phyloP scores from a whole-genome alignment of 441 rosid species.

The Erysimum cheiri region DNA sequence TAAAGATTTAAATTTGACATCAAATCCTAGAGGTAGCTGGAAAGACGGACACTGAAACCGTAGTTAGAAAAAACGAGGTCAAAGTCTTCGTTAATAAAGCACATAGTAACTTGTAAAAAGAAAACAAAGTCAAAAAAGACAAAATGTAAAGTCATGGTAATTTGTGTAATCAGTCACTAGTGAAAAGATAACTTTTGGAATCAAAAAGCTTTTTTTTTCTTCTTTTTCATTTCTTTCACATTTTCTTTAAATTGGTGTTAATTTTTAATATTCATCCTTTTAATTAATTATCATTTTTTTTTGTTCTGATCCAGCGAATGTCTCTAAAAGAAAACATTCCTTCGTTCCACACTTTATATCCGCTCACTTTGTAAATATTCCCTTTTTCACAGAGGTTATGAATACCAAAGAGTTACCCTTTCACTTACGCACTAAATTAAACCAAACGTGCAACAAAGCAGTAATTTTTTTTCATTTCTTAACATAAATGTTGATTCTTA shows the following conservation, averaged over 20 bases:
- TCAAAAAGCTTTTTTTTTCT: slow-evolving; percentile 4
- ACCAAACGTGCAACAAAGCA: slow-evolving; percentile 27
- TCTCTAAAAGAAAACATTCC: slow-evolving; percentile 41
- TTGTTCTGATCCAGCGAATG: slow-evolving; percentile 30
- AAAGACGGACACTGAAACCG: slow-evolving; percentile 38
- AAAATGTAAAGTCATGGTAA: slow-evolving; percentile 27
- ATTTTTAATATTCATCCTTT: neutral
- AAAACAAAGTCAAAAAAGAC: slow-evolving; percentile 29
- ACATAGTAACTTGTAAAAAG: slow-evolving; percentile 30
- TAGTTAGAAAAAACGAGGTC: slow-evolving; percentile 23
- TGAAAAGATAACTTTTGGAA: slow-evolving; percentile 39
- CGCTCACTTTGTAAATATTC: slow-evolving; percentile 11
- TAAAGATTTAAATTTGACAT: slow-evolving; percentile 22
- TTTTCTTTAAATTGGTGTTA: slow-evolving; percentile 3
- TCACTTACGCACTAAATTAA: slow-evolving; percentile 4
- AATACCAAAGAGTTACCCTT: slow-evolving; percentile 17
- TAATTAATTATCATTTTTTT: neutral
- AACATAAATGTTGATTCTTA: slow-evolving; percentile 1
- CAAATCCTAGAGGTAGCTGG: slow-evolving; percentile 36
- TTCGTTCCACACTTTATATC: slow-evolving; percentile 22
- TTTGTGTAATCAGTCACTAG: slow-evolving; percentile 40
- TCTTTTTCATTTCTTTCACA: neutral
- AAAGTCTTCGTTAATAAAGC: slow-evolving; percentile 40
- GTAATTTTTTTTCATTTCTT: neutral
- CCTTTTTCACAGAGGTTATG: slow-evolving; percentile 11